These are phyloP conservation scores for Malus hybrid DNA, from an alignment of 331 rosid species.

Conservation along the genomic window DNA sequence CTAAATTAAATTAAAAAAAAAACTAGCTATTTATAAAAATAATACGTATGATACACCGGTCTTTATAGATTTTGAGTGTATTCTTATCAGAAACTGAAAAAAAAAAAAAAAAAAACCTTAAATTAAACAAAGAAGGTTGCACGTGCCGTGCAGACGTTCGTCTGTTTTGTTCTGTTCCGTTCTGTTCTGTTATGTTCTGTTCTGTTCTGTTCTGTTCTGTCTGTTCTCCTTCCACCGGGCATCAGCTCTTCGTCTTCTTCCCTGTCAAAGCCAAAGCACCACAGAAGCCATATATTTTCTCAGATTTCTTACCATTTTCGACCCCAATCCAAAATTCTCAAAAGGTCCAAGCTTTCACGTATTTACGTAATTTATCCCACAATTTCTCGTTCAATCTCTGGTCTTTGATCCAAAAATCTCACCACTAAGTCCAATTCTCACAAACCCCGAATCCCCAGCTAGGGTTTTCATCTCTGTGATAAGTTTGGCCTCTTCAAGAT, in stretches of 20 bases:
- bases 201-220: neutral
- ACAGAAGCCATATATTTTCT: neutral
- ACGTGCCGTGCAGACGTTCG: neutral
- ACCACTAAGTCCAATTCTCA: neutral
- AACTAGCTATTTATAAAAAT: neutral
- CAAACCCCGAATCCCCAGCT: neutral
- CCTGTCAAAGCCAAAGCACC: neutral
- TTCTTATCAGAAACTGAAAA: neutral
- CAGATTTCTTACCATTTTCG: neutral
- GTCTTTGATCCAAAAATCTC: conserved; percentile 5
- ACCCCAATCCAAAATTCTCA: neutral
- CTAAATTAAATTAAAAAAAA: neutral
- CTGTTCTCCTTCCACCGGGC: neutral
- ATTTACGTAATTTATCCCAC: neutral
- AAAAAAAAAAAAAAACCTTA: neutral
- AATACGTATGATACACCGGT: too few species aligned
- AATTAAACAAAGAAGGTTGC: neutral
- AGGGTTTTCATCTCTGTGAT: conserved; percentile 15
- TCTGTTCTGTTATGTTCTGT: neutral
- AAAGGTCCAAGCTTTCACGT: neutral
- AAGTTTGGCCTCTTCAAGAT: conserved; percentile 40
- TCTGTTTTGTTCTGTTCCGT: neutral
- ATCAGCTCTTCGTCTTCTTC: neutral
- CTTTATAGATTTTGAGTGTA: too few species aligned
- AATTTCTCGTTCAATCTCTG: neutral